Conservation (phyloP, 805 yeast species). For the Starmerella etchellsii region DNA sequence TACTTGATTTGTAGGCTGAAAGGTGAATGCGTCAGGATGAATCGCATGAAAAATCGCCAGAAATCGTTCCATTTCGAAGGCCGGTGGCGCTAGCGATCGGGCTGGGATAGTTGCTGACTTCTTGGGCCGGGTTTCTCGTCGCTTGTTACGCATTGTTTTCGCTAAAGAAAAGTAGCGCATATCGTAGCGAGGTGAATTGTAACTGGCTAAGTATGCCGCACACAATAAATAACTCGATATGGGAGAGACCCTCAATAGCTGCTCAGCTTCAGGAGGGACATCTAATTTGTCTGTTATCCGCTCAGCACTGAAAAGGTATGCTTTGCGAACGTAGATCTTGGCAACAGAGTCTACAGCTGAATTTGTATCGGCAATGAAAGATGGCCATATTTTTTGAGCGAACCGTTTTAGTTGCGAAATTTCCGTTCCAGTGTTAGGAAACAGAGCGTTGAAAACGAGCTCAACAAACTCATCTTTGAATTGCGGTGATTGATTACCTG, state of each 20-base stretch:
- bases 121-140: conserved; percentile 32
- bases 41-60: conserved; percentile 69
- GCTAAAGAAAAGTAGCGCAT: conserved; percentile 55
- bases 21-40: conserved; percentile 34
- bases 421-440: conserved; percentile 37
- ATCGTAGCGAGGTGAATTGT: conserved; percentile 57
- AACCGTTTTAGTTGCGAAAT: conserved; percentile 21
- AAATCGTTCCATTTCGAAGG: conserved; percentile 66
- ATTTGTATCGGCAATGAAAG: conserved; percentile 21
- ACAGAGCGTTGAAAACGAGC: conserved; percentile 34
- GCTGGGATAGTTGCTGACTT: conserved; percentile 42
- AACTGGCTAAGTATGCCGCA: conserved; percentile 76
- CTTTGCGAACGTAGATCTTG: conserved; percentile 19
- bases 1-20: conserved; percentile 28
- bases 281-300: conserved; percentile 7
- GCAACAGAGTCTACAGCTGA: conserved; percentile 12
- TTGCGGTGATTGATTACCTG: neutral
- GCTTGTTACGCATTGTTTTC: conserved; percentile 33
- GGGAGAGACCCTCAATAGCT: conserved; percentile 1
- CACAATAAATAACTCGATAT: conserved; percentile 48
- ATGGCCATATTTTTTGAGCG: conserved; percentile 25
- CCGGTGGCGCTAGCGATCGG: conserved; percentile 53
- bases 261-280: neutral
- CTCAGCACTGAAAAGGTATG: conserved; percentile 21
- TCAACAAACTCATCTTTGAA: conserved; percentile 36